Conservation (phyloP, 768 basidiomycete genomes). For the Podaxis pistillaris region DNA sequence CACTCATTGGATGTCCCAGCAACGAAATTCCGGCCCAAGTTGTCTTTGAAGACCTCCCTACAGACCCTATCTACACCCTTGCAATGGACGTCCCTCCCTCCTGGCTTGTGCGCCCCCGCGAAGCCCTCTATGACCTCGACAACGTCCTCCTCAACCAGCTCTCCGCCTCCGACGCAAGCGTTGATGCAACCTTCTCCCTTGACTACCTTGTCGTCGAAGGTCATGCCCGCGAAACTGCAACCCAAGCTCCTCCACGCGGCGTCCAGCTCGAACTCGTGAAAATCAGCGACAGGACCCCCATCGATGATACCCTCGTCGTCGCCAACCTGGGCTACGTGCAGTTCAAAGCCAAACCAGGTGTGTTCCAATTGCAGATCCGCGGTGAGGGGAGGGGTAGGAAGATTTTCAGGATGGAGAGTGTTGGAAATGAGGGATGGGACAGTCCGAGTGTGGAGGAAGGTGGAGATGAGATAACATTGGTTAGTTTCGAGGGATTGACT, state of each 20-base stretch:
- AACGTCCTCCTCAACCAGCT: constrained; percentile 85
- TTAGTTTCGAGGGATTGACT: constrained; percentile 88
- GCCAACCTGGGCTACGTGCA: constrained; percentile 96
- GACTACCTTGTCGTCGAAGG: constrained; percentile 94
- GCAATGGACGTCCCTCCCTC: constrained; percentile 87
- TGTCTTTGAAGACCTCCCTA: constrained; percentile 70
- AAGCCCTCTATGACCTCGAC: constrained; percentile 90
- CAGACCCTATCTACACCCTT: constrained; percentile 91
- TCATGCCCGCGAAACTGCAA: constrained; percentile 75
- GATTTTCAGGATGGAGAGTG: constrained; percentile 80
- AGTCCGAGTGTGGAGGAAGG: constrained; percentile 66
- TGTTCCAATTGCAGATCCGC: constrained; percentile 80
- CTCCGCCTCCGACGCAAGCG: constrained; percentile 54
- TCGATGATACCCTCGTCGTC: constrained; percentile 91
- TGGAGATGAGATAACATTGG: constrained; percentile 77
- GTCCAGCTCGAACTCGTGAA: constrained; percentile 80
- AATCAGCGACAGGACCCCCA: constrained; percentile 37
- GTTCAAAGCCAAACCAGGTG: constrained; percentile 90
- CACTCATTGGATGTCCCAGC: constrained; percentile 30
- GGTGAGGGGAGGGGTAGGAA: constrained; percentile 71
- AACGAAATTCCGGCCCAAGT: constrained; percentile 57
- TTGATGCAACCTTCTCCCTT: constrained; percentile 81
- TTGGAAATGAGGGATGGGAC: constrained; percentile 87
- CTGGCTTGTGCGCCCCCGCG: constrained; percentile 91
- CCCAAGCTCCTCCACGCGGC: constrained; percentile 78